phyloP scores from a whole-genome alignment of 495 filamentous ascomycete species.

The Corynascus novoguineensis region DNA sequence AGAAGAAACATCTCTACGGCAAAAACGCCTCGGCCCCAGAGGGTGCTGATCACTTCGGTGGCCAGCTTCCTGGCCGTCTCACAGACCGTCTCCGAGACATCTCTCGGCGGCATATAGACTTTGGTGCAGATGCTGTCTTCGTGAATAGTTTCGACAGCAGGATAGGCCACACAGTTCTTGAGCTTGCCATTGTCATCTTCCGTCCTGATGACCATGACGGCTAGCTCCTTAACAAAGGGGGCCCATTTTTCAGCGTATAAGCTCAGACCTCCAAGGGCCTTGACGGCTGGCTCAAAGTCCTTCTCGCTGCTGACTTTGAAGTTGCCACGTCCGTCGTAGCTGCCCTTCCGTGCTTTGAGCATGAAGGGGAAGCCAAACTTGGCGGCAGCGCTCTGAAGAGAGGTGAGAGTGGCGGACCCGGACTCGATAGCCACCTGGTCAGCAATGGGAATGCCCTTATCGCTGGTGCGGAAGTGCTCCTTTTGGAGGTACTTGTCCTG shows the following conservation, averaged over 20 bases:
- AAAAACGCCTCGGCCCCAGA: slow-evolving; percentile 88
- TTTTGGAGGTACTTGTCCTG: slow-evolving; percentile 98
- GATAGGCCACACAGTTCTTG: slow-evolving; percentile 62
- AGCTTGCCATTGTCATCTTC: slow-evolving; percentile 57
- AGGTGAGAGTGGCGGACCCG: slow-evolving; percentile 45
- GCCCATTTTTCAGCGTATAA: slow-evolving; percentile 93
- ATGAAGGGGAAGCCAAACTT: slow-evolving; percentile 82
- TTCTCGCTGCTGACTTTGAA: slow-evolving; percentile 61
- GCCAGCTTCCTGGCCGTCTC: slow-evolving; percentile 70
- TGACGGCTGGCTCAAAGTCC: slow-evolving; percentile 64
- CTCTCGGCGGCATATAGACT: slow-evolving; percentile 78
- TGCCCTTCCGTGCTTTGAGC: slow-evolving; percentile 88
- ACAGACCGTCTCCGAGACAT: slow-evolving; percentile 55
- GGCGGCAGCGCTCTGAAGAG: slow-evolving; percentile 57
- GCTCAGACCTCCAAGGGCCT: slow-evolving; percentile 61
- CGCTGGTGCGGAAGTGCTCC: slow-evolving; percentile 55
- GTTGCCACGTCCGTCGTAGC: slow-evolving; percentile 93
- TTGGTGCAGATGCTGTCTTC: slow-evolving; percentile 95
- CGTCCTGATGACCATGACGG: slow-evolving; percentile 92
- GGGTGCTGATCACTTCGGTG: slow-evolving; percentile 66
- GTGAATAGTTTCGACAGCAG: slow-evolving; percentile 89
- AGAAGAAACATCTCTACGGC: slow-evolving; percentile 96
- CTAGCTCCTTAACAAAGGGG: slow-evolving; percentile 77
- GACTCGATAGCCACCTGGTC: slow-evolving; percentile 56
- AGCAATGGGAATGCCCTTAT: slow-evolving; percentile 64